Evolutionary conservation across 2,329 filamentous ascomycete genomes (phyloP).

Genomic region (Calonectria hawksworthii): DNA sequence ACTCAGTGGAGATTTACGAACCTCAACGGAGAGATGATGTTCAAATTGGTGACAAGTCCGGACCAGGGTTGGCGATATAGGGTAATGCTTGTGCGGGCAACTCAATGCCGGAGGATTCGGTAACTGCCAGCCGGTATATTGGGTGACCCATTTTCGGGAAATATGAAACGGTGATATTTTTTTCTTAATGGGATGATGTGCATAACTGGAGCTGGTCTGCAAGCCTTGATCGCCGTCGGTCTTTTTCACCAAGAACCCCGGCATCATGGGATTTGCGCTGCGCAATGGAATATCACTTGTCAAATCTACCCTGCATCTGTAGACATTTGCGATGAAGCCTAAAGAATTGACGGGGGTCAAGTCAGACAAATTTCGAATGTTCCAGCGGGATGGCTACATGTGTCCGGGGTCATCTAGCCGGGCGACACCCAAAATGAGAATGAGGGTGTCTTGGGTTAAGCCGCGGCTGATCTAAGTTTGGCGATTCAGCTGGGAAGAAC

Average conservation of each 20-base stretch:
- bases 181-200: background rate
- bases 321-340: background rate
- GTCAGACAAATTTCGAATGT: background rate
- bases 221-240: background rate
- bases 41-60: background rate
- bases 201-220: background rate
- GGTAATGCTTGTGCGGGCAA: background rate
- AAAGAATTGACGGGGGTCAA: background rate
- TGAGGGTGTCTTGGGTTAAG: background rate
- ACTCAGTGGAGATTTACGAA: background rate
- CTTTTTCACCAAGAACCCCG: background rate
- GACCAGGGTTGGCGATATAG: background rate
- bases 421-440: background rate
- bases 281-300: background rate
- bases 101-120: background rate
- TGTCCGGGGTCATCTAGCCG: background rate
- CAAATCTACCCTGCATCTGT: background rate
- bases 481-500: background rate
- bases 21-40: background rate
- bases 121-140: background rate
- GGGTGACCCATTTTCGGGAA: background rate
- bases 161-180: background rate
- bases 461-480: background rate
- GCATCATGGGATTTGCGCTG: background rate
- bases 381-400: background rate